phyloP scores from a whole-genome alignment of 2,329 filamentous ascomycete genomes.

The Ascochyta viciae-villosae region DNA sequence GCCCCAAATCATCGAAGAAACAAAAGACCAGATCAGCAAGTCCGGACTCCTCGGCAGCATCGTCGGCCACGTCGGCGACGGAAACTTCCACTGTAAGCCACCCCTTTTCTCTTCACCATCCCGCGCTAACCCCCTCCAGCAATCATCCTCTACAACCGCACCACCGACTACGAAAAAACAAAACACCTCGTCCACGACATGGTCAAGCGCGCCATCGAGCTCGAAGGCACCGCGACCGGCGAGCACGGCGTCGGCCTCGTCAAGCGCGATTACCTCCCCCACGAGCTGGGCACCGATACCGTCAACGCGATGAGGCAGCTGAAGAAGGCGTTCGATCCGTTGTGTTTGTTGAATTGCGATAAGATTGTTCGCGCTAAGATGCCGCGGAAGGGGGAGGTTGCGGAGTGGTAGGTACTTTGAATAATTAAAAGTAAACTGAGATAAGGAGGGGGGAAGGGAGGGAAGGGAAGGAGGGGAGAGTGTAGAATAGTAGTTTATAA shows the following conservation, averaged over 20 bases:
- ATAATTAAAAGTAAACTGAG: too few relatives aligned
- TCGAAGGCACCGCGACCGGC: slow-evolving; percentile 85
- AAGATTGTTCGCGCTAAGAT: slow-evolving; percentile 67
- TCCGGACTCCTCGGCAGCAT: slow-evolving; percentile 70
- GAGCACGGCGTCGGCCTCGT: slow-evolving; percentile 86
- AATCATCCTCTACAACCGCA: slow-evolving; percentile 67
- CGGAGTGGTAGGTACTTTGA: slow-evolving; percentile 49
- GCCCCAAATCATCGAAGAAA: slow-evolving; percentile 78
- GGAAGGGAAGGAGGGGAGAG: too few relatives aligned
- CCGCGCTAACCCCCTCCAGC: slow-evolving; percentile 48
- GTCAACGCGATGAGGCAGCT: slow-evolving; percentile 87
- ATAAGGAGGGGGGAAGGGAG: too few relatives aligned
- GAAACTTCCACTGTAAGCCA: slow-evolving; percentile 71
- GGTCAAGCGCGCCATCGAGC: slow-evolving; percentile 84
- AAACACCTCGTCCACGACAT: slow-evolving; percentile 79
- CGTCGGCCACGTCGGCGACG: slow-evolving; percentile 77
- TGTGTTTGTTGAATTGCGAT: slow-evolving; percentile 70
- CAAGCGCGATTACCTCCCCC: slow-evolving; percentile 81
- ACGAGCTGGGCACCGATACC: slow-evolving; percentile 76
- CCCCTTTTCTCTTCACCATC: background rate
- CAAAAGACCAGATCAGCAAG: slow-evolving; percentile 69
- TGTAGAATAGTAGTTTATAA: too few relatives aligned
- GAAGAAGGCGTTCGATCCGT: slow-evolving; percentile 80
- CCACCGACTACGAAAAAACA: slow-evolving; percentile 70
- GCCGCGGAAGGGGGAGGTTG: slow-evolving; percentile 58